Evolutionary conservation across 2,329 filamentous ascomycete species (phyloP), one percentile per base, ranked within the genome.

Genomic region (Bipolaris zeicola): DNA sequence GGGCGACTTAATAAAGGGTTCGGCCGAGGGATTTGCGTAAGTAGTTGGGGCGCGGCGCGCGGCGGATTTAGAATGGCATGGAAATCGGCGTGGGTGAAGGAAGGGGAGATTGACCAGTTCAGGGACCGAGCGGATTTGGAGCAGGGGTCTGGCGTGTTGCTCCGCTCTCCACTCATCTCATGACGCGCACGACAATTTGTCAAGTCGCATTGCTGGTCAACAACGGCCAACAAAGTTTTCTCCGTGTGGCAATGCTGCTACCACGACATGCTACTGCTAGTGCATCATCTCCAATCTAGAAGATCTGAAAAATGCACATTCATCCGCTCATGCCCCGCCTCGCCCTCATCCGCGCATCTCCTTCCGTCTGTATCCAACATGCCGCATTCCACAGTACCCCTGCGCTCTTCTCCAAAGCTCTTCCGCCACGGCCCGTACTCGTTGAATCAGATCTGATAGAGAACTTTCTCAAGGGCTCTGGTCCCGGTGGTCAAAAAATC

Each of bases 401-500:
- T 36, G 16, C 18, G 60, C 33, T 50, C 39, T 48, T 24, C 57
- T 62, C 42, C 10, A 75, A 75, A 45, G 55, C 61, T 1, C 66
- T 76, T 5, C 93, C 94, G 1, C 88, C 92, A 5, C 87, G 92
- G 3, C 88, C 89, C 13, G 85, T 87, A 11, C 85, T 95, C 18
- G 83, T 87, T 11, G 92, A 96, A 64, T 80, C 83, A 16, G 92
- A 97, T 50, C 87, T 98, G 64, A 87, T 89, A 54, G 91, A 97
- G 71, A 84, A 83, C 39, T 98, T 96, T 78, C 83, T 99, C 58
- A 96, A 95, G 74, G 95, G 95, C 67, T 90, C 87, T 66, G 95
- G 95, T 1, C 94, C 95, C 0, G 95, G 95, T 22, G 95, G 95
- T 0, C 95, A 99, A 74, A 97, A 97, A 76, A 98, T 98, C 79